Percentiles rank a stretch among this genome's conserved stretches.
Conservation (phyloP, 139 green algal genomes). For the Tetradesmus obliquus region DNA sequence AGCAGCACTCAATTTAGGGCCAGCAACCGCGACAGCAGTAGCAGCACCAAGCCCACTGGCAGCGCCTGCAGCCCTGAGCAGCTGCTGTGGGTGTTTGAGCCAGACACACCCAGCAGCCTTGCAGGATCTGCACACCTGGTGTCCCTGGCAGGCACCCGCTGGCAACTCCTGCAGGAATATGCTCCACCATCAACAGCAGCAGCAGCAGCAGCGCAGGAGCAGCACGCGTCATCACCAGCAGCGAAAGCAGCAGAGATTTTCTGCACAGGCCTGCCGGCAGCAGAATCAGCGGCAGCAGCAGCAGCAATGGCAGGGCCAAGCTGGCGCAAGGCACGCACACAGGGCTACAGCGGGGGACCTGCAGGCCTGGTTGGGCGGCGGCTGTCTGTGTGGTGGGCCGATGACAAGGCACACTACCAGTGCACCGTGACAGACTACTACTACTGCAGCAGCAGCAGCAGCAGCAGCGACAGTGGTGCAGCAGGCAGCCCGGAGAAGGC, state of each 20-base stretch:
- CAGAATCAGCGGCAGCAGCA: background rate
- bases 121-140: background rate
- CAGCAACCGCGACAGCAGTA: background rate
- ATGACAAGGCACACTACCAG: background rate
- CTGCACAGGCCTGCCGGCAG: background rate
- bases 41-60: background rate
- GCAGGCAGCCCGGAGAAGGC: background rate
- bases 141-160: background rate
- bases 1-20: background rate
- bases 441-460: background rate
- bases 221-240: background rate
- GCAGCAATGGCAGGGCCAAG: background rate
- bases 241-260: background rate
- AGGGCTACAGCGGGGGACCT: background rate
- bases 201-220: background rate
- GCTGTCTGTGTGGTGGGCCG: background rate
- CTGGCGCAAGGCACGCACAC: background rate
- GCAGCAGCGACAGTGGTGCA: background rate
- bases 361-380: background rate
- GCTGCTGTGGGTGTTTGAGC: background rate
- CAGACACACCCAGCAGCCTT: background rate
- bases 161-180: background rate
- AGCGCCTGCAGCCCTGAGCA: background rate
- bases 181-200: background rate
- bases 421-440: background rate